Conservation (phyloP, 345 rosid genomes). For the Geranium rotundifolium region DNA sequence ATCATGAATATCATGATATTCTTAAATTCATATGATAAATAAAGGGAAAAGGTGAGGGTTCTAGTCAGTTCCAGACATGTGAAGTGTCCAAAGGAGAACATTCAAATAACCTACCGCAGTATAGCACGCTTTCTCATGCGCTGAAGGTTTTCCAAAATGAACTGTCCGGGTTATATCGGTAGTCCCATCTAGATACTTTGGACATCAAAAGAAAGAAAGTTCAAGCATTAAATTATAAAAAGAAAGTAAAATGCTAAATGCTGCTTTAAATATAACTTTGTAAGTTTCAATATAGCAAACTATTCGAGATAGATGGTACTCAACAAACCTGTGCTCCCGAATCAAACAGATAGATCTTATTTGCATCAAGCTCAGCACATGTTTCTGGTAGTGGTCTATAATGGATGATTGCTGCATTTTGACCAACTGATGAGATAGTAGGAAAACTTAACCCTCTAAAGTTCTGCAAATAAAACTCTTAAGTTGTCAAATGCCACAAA, state of each 20-base stretch:
- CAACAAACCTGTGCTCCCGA: conserved; percentile 91
- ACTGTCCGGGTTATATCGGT: conserved; percentile 93
- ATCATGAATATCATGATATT: too few relatives aligned
- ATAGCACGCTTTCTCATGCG: conserved; percentile 79
- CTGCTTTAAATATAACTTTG: too few relatives aligned
- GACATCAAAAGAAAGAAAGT: conserved; percentile 10
- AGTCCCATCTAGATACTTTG: conserved; percentile 92
- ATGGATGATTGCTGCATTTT: conserved; percentile 90
- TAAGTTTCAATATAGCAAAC: too few relatives aligned
- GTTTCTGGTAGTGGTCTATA: conserved; percentile 60
- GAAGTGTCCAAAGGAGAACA: not conserved
- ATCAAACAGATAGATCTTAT: conserved; percentile 78
- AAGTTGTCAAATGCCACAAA: too few relatives aligned
- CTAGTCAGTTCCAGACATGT: too few relatives aligned
- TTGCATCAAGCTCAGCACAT: conserved; percentile 79
- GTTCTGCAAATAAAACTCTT: conserved; percentile 38
- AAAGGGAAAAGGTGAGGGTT: too few relatives aligned
- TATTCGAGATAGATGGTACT: not conserved
- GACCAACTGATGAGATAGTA: conserved; percentile 88
- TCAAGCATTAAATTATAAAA: not conserved
- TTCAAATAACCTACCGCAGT: conserved; percentile 48
- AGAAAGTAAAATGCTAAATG: not conserved
- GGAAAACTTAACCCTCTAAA: conserved; percentile 96
- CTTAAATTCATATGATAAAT: too few relatives aligned
- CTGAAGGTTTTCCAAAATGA: conserved; percentile 91